Percentiles rank a stretch among this genome's conserved stretches.
phyloP scores from a whole-genome alignment of 108 stramenopile species.

The Nitzschia putrida region DNA sequence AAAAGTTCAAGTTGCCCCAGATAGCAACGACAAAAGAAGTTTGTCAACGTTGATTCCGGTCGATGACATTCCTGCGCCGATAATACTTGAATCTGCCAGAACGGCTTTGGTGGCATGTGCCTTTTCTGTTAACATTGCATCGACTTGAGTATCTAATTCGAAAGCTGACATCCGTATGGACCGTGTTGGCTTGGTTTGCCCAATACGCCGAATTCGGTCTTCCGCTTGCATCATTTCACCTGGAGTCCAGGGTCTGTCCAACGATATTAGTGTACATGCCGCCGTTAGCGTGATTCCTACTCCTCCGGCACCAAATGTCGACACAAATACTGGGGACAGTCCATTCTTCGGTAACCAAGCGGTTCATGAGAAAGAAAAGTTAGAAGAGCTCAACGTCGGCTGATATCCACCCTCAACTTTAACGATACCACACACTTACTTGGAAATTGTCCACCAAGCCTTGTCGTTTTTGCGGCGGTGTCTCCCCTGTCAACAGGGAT shows the following conservation, averaged over 20 bases:
- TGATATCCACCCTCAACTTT: no score
- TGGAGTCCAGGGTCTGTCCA: conserved; percentile 89
- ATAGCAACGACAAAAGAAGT: conserved; percentile 2
- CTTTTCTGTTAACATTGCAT: conserved; percentile 66
- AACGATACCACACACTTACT: no score
- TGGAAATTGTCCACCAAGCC: conserved; percentile 81
- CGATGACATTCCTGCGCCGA: background rate
- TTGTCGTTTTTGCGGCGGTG: conserved; percentile 67
- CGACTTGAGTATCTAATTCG: conserved; percentile 75
- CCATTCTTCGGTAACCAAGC: conserved; percentile 27
- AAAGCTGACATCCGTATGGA: conserved; percentile 74
- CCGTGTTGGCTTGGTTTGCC: conserved; percentile 62
- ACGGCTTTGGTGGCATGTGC: conserved; percentile 58
- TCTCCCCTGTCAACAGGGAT: conserved; percentile 73
- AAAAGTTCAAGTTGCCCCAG: background rate
- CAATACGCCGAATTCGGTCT: conserved; percentile 85
- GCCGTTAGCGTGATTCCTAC: conserved; percentile 84
- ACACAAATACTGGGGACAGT: conserved; percentile 70
- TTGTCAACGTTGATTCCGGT: conserved; percentile 15
- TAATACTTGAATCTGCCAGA: conserved; percentile 22
- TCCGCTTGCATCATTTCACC: conserved; percentile 61
- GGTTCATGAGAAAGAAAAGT: background rate
- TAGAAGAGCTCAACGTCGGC: no score
- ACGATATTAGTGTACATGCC: conserved; percentile 74
- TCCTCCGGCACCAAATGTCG: conserved; percentile 86